Conservation (phyloP, 2,329 filamentous ascomycete species). For the Pyrenochaeta sp. region DNA sequence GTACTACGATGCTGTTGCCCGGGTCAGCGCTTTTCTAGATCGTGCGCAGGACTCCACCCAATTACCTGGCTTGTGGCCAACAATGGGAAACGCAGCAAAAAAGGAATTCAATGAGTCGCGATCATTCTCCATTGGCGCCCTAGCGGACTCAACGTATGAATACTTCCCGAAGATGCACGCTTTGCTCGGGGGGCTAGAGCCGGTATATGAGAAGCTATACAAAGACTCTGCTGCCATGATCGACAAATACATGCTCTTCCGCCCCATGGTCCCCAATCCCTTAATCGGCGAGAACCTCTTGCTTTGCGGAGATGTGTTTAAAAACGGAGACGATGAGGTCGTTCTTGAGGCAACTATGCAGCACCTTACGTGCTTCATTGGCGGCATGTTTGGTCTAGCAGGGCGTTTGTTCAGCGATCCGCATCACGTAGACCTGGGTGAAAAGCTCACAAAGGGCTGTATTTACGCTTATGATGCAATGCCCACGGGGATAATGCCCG, state of each 20-base stretch:
- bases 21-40: conserved; percentile 43
- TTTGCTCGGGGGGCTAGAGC: conserved; percentile 52
- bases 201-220: conserved; percentile 64
- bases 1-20: conserved; percentile 48
- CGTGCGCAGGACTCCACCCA: conserved; percentile 39
- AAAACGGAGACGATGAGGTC: conserved; percentile 18
- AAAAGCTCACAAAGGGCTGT: conserved; percentile 68
- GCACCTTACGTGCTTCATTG: conserved; percentile 68
- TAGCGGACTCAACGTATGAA: conserved; percentile 50
- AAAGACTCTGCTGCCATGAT: conserved; percentile 58
- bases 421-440: conserved; percentile 63
- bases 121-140: conserved; percentile 47
- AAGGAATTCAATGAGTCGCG: conserved; percentile 36
- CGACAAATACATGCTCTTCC: conserved; percentile 59
- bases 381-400: conserved; percentile 69
- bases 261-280: conserved; percentile 50
- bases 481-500: conserved; percentile 68
- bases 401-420: conserved; percentile 64
- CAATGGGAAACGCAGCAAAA: conserved; percentile 49
- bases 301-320: conserved; percentile 47
- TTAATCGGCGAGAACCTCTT: conserved; percentile 36
- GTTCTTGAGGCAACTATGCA: conserved; percentile 59
- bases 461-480: conserved; percentile 67
- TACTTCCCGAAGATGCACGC: conserved; percentile 49
- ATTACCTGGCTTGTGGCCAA: conserved; percentile 49